These are phyloP conservation scores for Ascobolus immersus DNA, from an alignment of 495 filamentous ascomycete species.

Conservation along the genomic window DNA sequence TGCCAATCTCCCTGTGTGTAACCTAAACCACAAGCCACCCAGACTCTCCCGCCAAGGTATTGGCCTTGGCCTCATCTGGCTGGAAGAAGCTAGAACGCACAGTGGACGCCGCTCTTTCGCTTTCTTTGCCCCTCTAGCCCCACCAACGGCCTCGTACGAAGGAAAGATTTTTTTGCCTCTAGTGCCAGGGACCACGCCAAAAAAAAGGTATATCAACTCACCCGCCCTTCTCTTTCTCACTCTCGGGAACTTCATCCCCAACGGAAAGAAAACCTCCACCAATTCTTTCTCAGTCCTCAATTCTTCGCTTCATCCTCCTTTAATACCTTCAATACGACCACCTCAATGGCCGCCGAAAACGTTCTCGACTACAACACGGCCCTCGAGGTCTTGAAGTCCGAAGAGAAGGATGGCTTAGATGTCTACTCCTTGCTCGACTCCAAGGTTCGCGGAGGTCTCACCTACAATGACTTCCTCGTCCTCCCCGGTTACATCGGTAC, in stretches of 20 bases:
- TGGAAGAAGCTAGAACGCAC: no score
- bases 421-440: slow-evolving; percentile 64
- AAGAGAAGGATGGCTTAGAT: slow-evolving; percentile 71
- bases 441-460: slow-evolving; percentile 66
- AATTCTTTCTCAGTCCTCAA: no score
- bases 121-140: slow-evolving; percentile 16
- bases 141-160: slow-evolving; percentile 17
- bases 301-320: neutral
- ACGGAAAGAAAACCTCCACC: slow-evolving; percentile 4
- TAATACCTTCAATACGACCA: slow-evolving; percentile 2
- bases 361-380: slow-evolving; percentile 36
- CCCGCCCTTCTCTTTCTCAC: slow-evolving; percentile 12
- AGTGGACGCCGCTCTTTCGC: no score
- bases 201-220: no score
- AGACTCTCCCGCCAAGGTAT: no score
- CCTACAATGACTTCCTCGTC: slow-evolving; percentile 40
- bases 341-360: slow-evolving; percentile 18
- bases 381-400: slow-evolving; percentile 44
- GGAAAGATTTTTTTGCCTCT: slow-evolving; percentile 1
- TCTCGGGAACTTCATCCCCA: slow-evolving; percentile 3
- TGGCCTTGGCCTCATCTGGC: no score
- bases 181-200: no score
- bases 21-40: no score
- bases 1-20: no score
- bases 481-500: slow-evolving; percentile 34